These are phyloP conservation scores for Jackrogersella minutella DNA, from an alignment of 495 filamentous ascomycete species.

Conservation along the genomic window DNA sequence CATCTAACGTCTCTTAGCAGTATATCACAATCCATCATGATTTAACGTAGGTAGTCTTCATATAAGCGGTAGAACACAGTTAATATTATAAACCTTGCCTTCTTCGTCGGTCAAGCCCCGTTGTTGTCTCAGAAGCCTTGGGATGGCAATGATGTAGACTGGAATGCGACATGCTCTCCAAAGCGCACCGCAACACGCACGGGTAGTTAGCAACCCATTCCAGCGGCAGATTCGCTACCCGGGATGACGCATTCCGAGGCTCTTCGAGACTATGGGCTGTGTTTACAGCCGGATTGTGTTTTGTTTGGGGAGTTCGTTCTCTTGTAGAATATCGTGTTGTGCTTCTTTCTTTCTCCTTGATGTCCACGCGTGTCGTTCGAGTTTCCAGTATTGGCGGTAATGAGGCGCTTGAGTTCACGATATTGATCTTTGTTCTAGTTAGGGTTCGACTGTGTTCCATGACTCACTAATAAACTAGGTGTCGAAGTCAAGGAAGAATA, in stretches of 20 bases:
- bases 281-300: constrained; percentile 15
- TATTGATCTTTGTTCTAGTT: not conserved
- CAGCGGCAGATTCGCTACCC: constrained; percentile 2
- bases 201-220: constrained; percentile 41
- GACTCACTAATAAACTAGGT: not conserved
- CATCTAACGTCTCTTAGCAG: not conserved
- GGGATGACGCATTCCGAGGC: constrained; percentile 34
- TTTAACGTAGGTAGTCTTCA: not conserved
- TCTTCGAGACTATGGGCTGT: constrained; percentile 12
- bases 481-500: not conserved
- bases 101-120: not conserved
- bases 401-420: not conserved
- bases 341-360: not conserved
- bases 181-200: not conserved
- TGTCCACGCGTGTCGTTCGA: not conserved
- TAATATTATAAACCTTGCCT: not conserved
- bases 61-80: not conserved
- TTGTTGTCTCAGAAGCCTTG: constrained; percentile 25
- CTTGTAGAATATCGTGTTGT: not conserved
- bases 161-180: constrained; percentile 33
- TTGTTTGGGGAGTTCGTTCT: constrained; percentile 9
- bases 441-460: not conserved
- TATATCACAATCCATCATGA: not conserved
- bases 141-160: constrained; percentile 21
- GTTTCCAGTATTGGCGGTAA: not conserved